These are phyloP conservation scores for Zygosaccharomyces siamensis DNA, from an alignment of 805 yeast species.

Conservation along the genomic window DNA sequence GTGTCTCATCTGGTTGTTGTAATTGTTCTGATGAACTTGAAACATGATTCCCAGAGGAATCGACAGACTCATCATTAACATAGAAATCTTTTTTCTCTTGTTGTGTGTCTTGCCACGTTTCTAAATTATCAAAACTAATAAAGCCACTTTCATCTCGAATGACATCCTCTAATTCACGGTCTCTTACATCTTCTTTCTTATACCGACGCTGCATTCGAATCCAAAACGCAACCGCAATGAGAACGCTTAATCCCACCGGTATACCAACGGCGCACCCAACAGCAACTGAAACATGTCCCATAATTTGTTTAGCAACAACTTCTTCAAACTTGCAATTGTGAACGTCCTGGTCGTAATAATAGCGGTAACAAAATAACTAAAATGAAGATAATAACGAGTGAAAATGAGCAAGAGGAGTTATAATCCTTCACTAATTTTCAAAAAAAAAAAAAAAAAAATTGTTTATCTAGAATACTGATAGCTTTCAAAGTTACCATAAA, in stretches of 20 bases:
- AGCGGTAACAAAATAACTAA: neutral
- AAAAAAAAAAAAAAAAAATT: neutral
- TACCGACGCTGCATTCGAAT: slow-evolving; percentile 37
- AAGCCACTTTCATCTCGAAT: slow-evolving; percentile 36
- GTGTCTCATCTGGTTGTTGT: slow-evolving; percentile 4
- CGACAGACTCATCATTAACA: slow-evolving; percentile 9
- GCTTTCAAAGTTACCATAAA: neutral
- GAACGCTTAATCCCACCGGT: slow-evolving; percentile 40
- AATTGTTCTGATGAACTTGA: slow-evolving; percentile 5
- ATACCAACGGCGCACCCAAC: slow-evolving; percentile 53
- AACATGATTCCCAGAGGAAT: slow-evolving; percentile 1
- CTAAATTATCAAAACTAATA: slow-evolving; percentile 30
- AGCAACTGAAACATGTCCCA: slow-evolving; percentile 33
- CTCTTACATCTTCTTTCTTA: slow-evolving; percentile 37
- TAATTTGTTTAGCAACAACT: neutral
- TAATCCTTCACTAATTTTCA: neutral
- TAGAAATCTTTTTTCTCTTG: slow-evolving; percentile 5
- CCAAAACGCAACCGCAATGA: slow-evolving; percentile 38
- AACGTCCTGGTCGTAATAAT: neutral
- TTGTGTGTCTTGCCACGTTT: slow-evolving; percentile 20
- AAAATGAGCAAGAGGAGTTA: neutral
- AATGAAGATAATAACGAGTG: neutral
- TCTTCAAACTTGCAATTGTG: neutral
- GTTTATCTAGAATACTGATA: neutral
- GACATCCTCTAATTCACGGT: slow-evolving; percentile 31